Conservation (phyloP, 164 flowering plant species). For the Liriodendron chinense region DNA sequence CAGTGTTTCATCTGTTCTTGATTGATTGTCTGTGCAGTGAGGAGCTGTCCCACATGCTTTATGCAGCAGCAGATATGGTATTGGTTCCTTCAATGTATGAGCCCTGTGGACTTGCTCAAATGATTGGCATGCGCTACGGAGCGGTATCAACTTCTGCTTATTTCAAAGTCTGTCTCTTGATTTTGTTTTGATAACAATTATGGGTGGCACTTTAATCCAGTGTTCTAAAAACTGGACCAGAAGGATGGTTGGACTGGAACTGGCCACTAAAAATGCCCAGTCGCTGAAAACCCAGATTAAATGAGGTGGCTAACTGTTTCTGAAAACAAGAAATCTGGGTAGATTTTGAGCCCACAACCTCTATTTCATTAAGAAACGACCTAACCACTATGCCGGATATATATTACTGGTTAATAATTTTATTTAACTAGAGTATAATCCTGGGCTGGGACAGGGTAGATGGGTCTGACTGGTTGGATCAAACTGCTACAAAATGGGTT, state of each 20-base stretch:
- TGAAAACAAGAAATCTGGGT: no score
- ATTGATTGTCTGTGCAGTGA: constrained; percentile 35
- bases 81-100: constrained; percentile 71
- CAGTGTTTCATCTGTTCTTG: neutral
- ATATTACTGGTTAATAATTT: neutral
- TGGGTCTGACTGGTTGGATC: neutral
- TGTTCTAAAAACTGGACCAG: neutral
- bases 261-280: neutral
- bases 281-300: neutral
- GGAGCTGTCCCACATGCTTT: constrained; percentile 69
- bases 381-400: neutral
- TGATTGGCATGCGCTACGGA: constrained; percentile 80
- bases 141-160: constrained; percentile 36
- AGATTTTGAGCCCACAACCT: no score
- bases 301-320: neutral
- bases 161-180: neutral
- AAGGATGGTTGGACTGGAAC: neutral
- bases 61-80: constrained; percentile 74
- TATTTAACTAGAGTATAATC: neutral
- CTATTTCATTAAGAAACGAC: neutral
- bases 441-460: neutral
- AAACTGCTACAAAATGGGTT: neutral
- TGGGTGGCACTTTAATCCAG: neutral
- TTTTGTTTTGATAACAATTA: neutral
- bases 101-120: constrained; percentile 74